Conservation (phyloP, 768 basidiomycete genomes). For the Lactifluus piperatus region DNA sequence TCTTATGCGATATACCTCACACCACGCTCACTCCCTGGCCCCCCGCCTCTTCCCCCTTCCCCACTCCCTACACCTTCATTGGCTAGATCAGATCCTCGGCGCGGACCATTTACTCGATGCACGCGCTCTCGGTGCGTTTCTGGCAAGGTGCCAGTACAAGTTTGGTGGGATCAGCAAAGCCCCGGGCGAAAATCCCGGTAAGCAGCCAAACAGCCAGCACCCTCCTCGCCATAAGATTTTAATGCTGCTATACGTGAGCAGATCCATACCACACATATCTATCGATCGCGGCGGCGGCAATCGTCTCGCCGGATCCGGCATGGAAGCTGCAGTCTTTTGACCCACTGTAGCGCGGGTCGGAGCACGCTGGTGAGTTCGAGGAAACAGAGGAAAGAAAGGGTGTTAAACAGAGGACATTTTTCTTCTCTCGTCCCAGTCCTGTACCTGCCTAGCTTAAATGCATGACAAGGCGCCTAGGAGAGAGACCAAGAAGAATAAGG, state of each 20-base stretch:
- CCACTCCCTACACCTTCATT: background rate
- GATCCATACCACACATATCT: slow-evolving; percentile 97
- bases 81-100: slow-evolving; percentile 55
- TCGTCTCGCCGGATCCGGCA: slow-evolving; percentile 28
- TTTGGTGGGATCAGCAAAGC: slow-evolving; percentile 86
- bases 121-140: slow-evolving; percentile 48
- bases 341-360: no score
- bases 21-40: background rate
- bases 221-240: background rate
- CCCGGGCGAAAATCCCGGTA: slow-evolving; percentile 76
- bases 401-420: no score
- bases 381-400: no score
- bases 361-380: no score
- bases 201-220: background rate
- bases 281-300: slow-evolving; percentile 69
- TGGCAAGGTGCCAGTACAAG: slow-evolving; percentile 74
- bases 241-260: slow-evolving; percentile 22
- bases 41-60: background rate
- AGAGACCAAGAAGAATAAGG: no score
- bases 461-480: no score
- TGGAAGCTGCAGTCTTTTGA: slow-evolving; percentile 59
- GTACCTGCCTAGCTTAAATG: no score
- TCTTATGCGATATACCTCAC: background rate
- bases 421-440: no score
- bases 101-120: slow-evolving; percentile 48